Evolutionary conservation across 192 early-diverging fungal genomes (phyloP).

Genomic region (Coemansia pectinata): DNA sequence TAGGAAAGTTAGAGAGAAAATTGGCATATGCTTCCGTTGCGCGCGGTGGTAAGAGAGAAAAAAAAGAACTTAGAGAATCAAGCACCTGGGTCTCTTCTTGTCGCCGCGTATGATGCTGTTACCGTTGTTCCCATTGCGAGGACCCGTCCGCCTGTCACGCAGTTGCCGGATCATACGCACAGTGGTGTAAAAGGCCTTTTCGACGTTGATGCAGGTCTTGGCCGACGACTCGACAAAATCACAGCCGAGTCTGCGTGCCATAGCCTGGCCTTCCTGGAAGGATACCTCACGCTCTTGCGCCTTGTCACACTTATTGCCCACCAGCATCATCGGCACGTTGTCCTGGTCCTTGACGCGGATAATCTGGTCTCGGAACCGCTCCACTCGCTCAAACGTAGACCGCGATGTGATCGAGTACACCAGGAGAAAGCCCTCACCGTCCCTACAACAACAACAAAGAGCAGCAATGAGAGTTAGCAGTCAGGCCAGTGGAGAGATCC

Average conservation of each 20-base stretch:
- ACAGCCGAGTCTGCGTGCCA: constrained; percentile 73
- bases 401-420: constrained; percentile 90
- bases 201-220: constrained; percentile 91
- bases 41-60: neutral
- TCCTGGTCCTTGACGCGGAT: constrained; percentile 89
- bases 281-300: constrained; percentile 82
- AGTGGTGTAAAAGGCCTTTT: constrained; percentile 81
- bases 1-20: constrained; percentile 7
- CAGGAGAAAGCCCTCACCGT: constrained; percentile 89
- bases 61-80: constrained; percentile 30
- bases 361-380: constrained; percentile 86
- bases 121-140: constrained; percentile 24
- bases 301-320: constrained; percentile 95
- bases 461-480: neutral
- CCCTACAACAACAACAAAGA: constrained; percentile 35
- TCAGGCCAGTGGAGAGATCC: neutral
- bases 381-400: constrained; percentile 85
- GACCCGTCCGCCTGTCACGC: constrained; percentile 56
- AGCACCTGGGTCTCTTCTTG: constrained; percentile 52
- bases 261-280: constrained; percentile 75
- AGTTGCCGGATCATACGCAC: constrained; percentile 78
- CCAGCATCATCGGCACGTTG: constrained; percentile 82
- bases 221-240: constrained; percentile 91
- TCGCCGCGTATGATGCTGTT: constrained; percentile 41
- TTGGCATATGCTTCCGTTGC: constrained; percentile 6